These are phyloP conservation scores for Blastobotrys indianensis DNA, from an alignment of 1,139 yeast genomes.

Conservation along the genomic window DNA sequence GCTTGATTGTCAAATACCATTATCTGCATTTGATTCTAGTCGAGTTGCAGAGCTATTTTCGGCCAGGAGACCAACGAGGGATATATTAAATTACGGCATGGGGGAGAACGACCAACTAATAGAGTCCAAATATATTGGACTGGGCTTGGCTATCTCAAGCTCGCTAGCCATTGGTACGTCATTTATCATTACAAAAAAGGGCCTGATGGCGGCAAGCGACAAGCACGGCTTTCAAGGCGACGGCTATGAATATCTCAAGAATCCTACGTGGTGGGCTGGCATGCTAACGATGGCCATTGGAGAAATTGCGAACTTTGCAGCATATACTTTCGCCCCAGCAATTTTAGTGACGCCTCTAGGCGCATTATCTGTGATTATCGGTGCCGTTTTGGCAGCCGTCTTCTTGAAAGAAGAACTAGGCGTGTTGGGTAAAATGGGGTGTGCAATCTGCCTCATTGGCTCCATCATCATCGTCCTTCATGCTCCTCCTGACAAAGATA, in stretches of 20 bases:
- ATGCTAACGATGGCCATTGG: slow-evolving; percentile 89
- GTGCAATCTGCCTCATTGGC: slow-evolving; percentile 85
- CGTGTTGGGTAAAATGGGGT: slow-evolving; percentile 86
- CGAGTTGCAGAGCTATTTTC: not conserved
- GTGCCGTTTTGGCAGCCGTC: slow-evolving; percentile 78
- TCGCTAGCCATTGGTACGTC: slow-evolving; percentile 89
- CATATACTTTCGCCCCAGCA: slow-evolving; percentile 93
- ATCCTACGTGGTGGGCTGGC: slow-evolving; percentile 96
- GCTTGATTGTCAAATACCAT: no score
- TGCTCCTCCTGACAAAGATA: slow-evolving; percentile 91
- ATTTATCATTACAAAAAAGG: slow-evolving; percentile 84
- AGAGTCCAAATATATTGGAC: slow-evolving; percentile 84
- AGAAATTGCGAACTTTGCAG: slow-evolving; percentile 89
- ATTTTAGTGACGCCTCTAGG: slow-evolving; percentile 89
- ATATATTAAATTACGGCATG: slow-evolving; percentile 14
- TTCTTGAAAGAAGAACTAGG: slow-evolving; percentile 85
- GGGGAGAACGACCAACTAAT: slow-evolving; percentile 15
- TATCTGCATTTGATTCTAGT: no score
- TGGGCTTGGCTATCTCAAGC: slow-evolving; percentile 80
- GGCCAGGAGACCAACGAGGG: not conserved
- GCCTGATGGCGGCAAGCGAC: slow-evolving; percentile 66
- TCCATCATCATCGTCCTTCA: slow-evolving; percentile 85
- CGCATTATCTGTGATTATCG: slow-evolving; percentile 83
- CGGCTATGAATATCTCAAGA: slow-evolving; percentile 66
- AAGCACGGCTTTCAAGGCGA: slow-evolving; percentile 51